A percentile compares a stretch with the other conserved stretches of the same genome.
Conservation (phyloP, 768 basidiomycete species). For the Clathrus columnatus region DNA sequence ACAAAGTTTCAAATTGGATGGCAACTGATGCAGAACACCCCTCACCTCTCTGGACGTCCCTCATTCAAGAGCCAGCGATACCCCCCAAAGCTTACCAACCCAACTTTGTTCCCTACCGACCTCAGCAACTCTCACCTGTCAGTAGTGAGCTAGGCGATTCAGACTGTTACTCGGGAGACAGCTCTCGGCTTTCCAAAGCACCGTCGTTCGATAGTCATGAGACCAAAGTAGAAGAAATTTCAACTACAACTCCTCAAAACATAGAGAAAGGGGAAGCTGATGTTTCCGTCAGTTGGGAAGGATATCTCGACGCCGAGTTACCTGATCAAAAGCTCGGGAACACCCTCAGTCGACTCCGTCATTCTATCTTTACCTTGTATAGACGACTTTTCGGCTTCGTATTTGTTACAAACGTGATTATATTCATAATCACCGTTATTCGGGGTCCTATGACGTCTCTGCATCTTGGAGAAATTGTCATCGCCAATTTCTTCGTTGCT, state of each 20-base stretch:
- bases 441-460: slow-evolving; percentile 28
- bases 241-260: not conserved
- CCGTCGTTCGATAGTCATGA: not conserved
- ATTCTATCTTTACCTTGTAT: slow-evolving; percentile 47
- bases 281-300: slow-evolving; percentile 31
- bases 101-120: not conserved
- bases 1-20: not conserved
- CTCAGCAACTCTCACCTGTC: not conserved
- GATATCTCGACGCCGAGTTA: slow-evolving; percentile 40
- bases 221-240: not conserved
- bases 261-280: not conserved
- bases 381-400: slow-evolving; percentile 46
- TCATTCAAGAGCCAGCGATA: not conserved
- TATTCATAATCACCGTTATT: slow-evolving; percentile 34
- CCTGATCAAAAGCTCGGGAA: slow-evolving; percentile 45
- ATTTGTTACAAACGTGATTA: slow-evolving; percentile 40
- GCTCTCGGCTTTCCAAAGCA: slow-evolving; percentile 1
- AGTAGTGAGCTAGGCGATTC: too few relatives aligned
- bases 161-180: not conserved
- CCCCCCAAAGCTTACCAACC: not conserved
- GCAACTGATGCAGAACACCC: not conserved
- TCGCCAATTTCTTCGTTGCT: slow-evolving; percentile 41
- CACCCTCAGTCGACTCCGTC: slow-evolving; percentile 42
- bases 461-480: slow-evolving; percentile 32
- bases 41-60: slow-evolving; percentile 1